Evolutionary conservation across 495 filamentous ascomycete species (phyloP).

Genomic region (Letharia lupina): DNA sequence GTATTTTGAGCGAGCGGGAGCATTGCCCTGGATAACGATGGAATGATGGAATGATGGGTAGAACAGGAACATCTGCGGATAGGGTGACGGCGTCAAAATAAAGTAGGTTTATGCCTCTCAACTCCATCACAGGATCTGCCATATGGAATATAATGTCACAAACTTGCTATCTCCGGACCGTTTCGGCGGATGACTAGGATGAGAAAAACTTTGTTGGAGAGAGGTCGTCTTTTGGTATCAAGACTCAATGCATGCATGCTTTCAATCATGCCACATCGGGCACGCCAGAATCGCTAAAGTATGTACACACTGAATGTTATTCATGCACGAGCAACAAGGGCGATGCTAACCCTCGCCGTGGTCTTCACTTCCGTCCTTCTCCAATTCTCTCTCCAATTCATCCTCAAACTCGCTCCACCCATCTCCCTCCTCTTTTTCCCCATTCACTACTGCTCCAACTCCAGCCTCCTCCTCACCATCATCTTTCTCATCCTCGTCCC

Average conservation of each 20-base stretch:
- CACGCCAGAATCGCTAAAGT: neutral
- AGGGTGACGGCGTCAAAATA: no score
- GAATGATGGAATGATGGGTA: neutral
- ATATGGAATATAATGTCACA: neutral
- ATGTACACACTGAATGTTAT: neutral
- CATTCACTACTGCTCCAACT: neutral
- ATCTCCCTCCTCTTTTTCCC: slow-evolving; percentile 13
- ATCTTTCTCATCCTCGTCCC: slow-evolving; percentile 1
- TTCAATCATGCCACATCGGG: neutral
- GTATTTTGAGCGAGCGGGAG: slow-evolving; percentile 2
- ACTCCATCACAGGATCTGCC: neutral
- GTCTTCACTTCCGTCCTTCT: slow-evolving; percentile 17
- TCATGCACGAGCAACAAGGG: neutral
- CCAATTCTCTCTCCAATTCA: slow-evolving; percentile 23
- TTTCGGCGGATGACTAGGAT: neutral
- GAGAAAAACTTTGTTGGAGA: neutral
- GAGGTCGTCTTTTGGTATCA: neutral
- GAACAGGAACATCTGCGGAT: neutral
- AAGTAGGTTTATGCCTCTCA: neutral
- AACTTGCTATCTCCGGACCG: neutral
- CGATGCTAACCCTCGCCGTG: slow-evolving; percentile 1
- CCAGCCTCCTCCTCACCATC: slow-evolving; percentile 1
- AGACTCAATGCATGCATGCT: neutral
- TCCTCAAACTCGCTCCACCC: slow-evolving; percentile 26
- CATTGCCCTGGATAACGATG: neutral